Conservation (phyloP, 768 basidiomycete genomes). For the Galerina sulciceps region DNA sequence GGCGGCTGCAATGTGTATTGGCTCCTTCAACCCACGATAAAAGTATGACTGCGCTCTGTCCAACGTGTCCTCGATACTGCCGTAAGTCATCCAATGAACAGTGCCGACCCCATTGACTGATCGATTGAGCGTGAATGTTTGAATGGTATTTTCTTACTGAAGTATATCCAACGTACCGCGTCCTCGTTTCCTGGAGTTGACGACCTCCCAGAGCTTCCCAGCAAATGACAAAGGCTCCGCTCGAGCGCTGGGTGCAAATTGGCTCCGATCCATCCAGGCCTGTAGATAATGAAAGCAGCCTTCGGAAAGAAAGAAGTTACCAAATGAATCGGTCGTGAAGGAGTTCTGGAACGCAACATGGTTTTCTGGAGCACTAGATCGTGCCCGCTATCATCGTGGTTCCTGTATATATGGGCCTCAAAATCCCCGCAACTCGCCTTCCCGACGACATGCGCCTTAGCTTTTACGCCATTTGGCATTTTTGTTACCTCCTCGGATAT, state of each 20-base stretch:
- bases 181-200: too few species aligned
- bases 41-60: conserved; percentile 2
- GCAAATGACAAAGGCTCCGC: too few species aligned
- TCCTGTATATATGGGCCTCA: not conserved
- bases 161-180: too few species aligned
- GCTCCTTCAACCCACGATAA: not conserved
- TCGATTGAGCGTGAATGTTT: too few species aligned
- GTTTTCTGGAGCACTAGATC: not conserved
- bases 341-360: not conserved
- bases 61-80: conserved; percentile 7
- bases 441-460: not conserved
- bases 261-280: too few species aligned
- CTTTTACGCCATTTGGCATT: not conserved
- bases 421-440: not conserved
- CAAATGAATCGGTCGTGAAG: too few species aligned
- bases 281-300: too few species aligned
- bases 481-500: not conserved
- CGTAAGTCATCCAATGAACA: not conserved
- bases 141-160: too few species aligned
- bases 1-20: not conserved
- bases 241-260: too few species aligned
- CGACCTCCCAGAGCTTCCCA: too few species aligned
- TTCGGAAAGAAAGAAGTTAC: too few species aligned
- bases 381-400: not conserved
- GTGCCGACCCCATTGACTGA: not conserved